Evolutionary conservation across 768 basidiomycete species (phyloP), one percentile per base, ranked within the genome.

Genomic region (Rhizopogon vesiculosus): DNA sequence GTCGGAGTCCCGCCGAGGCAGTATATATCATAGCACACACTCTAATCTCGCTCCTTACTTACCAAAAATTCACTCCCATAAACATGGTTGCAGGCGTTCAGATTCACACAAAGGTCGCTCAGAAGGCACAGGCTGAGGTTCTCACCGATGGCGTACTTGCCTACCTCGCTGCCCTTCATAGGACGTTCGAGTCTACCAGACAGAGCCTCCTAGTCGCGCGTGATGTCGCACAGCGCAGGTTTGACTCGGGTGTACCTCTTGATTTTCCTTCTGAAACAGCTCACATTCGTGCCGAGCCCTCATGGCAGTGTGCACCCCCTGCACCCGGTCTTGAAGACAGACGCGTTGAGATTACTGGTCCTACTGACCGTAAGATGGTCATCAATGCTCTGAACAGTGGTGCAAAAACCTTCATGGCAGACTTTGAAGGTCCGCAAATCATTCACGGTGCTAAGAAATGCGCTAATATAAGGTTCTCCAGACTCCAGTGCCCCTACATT

Each of bases 321-420:
- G 94, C 79, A 3, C 93, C 92, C 8, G 97, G 97, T 7, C 77
- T 99, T 42, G 93, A 96, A 70, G 97, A 99, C 72, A 77, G 97
- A 66, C 80, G 97, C 52, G 88, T 98, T 57, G 97, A 99, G 75
- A 99, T 99, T 60, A 99, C 97, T 0, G 97, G 97, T 25, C 97
- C 97, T 7, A 91, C 94, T 2, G 96, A 98, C 72, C 80, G 96
- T 64, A 99, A 98, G 78, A 99, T 99, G 97, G 95, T 98, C 67
- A 88, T 98, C 69, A 98, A 98, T 62, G 95, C 95, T 7, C 73
- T 97, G 61, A 97, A 97, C 74, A 92, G 91, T 59, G 94, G 94
- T 1, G 85, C 94, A 19, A 94, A 95, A 80, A 94, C 94, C 0
- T 99, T 97, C 77, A 99, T 99, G 97, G 95, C 97, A 35, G 97